Evolutionary conservation across 78 protist species (phyloP).

Genomic region (Salpingoeca rosetta): DNA sequence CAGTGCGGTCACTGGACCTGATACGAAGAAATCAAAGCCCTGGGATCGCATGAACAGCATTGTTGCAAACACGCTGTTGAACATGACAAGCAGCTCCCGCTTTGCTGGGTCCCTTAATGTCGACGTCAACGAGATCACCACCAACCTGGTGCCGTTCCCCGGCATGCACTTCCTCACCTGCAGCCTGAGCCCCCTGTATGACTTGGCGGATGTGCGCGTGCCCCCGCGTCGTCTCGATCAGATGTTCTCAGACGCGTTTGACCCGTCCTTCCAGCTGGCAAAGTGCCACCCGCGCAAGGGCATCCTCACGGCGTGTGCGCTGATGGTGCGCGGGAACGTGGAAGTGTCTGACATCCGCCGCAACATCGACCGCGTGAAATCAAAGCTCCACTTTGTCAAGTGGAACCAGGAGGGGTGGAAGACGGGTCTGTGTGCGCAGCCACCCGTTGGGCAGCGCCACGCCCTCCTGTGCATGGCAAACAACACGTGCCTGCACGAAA

Average conservation of each 20-base stretch:
- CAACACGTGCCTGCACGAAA: neutral
- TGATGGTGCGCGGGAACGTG: conserved; percentile 51
- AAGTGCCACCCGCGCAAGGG: neutral
- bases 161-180: conserved; percentile 47
- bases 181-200: conserved; percentile 48
- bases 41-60: conserved; percentile 66
- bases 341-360: conserved; percentile 46
- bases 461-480: conserved; percentile 48
- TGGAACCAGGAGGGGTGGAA: conserved; percentile 34
- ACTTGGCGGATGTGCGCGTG: neutral
- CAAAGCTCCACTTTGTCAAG: neutral
- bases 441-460: conserved; percentile 30
- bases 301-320: conserved; percentile 33
- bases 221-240: conserved; percentile 17
- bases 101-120: conserved; percentile 69
- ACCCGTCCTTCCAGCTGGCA: conserved; percentile 32
- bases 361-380: conserved; percentile 30
- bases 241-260: conserved; percentile 49
- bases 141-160: conserved; percentile 76
- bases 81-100: conserved; percentile 51
- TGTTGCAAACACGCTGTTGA: conserved; percentile 46
- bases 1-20: neutral
- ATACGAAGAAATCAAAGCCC: conserved; percentile 1
- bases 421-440: conserved; percentile 26
- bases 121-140: conserved; percentile 74